phyloP scores from a whole-genome alignment of 331 rosid species.

The Spiraea crenata region DNA sequence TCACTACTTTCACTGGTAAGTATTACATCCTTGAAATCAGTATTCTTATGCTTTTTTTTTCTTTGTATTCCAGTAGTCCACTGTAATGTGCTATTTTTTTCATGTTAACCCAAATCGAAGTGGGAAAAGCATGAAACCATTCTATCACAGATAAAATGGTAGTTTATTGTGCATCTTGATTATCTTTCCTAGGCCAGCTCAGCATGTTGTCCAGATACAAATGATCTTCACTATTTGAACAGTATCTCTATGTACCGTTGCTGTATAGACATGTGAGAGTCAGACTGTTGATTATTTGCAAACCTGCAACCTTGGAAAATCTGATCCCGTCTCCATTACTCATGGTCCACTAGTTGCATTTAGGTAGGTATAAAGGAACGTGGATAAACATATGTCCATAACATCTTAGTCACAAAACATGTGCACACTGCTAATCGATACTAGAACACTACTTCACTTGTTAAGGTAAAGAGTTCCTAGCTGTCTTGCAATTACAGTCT shows the following conservation, averaged over 20 bases:
- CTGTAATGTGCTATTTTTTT: background rate
- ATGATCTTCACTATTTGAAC: background rate
- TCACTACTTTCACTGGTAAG: slow-evolving; percentile 91
- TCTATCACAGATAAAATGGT: too few relatives aligned
- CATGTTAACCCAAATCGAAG: background rate
- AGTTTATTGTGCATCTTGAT: too few relatives aligned
- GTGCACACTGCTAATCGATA: background rate
- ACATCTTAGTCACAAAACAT: background rate
- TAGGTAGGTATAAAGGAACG: background rate
- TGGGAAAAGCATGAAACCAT: too few relatives aligned
- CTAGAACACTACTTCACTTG: background rate
- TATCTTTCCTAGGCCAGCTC: background rate
- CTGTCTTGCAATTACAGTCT: background rate
- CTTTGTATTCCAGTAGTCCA: background rate
- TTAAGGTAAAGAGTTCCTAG: background rate
- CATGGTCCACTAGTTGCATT: slow-evolving; percentile 13
- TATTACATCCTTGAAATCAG: background rate
- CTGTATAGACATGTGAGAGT: slow-evolving; percentile 1
- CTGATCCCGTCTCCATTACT: background rate
- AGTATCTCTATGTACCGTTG: background rate
- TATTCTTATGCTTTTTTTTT: too few relatives aligned
- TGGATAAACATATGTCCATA: background rate
- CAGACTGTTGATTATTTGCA: background rate
- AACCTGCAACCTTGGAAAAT: background rate
- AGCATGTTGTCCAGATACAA: background rate